phyloP scores from a whole-genome alignment of 306 rosid species.

The Cercis canadensis region DNA sequence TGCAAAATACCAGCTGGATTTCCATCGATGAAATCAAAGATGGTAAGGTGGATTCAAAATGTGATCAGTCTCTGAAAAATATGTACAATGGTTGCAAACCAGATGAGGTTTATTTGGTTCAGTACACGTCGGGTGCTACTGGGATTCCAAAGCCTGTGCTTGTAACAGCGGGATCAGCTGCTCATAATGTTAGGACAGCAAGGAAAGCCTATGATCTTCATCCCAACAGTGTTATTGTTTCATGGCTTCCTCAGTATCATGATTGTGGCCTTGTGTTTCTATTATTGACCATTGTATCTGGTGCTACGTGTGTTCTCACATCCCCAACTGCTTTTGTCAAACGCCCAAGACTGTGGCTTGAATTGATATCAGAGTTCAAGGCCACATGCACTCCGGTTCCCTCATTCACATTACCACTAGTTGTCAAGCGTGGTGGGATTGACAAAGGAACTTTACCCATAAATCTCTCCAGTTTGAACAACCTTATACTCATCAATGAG shows the following conservation, averaged over 20 bases:
- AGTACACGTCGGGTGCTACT: slow-evolving; percentile 87
- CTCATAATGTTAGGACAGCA: slow-evolving; percentile 73
- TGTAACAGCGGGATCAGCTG: slow-evolving; percentile 73
- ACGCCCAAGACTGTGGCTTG: slow-evolving; percentile 76
- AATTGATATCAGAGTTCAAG: slow-evolving; percentile 60
- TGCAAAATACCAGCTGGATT: slow-evolving; percentile 58
- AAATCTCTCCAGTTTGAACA: slow-evolving; percentile 52
- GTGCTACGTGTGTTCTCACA: slow-evolving; percentile 67
- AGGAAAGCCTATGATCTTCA: slow-evolving; percentile 83
- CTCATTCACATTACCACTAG: slow-evolving; percentile 71
- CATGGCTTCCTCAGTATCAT: slow-evolving; percentile 91
- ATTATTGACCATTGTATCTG: slow-evolving; percentile 65
- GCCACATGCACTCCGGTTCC: slow-evolving; percentile 89
- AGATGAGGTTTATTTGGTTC: slow-evolving; percentile 65
- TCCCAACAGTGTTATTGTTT: slow-evolving; percentile 64
- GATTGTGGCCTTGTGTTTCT: slow-evolving; percentile 90
- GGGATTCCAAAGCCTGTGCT: slow-evolving; percentile 80
- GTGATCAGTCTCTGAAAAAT: background rate
- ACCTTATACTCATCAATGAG: slow-evolving; percentile 76
- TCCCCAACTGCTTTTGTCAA: slow-evolving; percentile 63
- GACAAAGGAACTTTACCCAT: slow-evolving; percentile 42
- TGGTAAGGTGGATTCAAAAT: background rate
- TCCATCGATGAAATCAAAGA: slow-evolving; percentile 47
- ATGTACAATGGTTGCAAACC: slow-evolving; percentile 57
- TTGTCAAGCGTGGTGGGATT: slow-evolving; percentile 63